Percentiles rank a stretch among this genome's conserved stretches.
These are phyloP conservation scores for Epichloe aotearoae DNA, from an alignment of 2,329 filamentous ascomycete genomes.

Conservation along the genomic window DNA sequence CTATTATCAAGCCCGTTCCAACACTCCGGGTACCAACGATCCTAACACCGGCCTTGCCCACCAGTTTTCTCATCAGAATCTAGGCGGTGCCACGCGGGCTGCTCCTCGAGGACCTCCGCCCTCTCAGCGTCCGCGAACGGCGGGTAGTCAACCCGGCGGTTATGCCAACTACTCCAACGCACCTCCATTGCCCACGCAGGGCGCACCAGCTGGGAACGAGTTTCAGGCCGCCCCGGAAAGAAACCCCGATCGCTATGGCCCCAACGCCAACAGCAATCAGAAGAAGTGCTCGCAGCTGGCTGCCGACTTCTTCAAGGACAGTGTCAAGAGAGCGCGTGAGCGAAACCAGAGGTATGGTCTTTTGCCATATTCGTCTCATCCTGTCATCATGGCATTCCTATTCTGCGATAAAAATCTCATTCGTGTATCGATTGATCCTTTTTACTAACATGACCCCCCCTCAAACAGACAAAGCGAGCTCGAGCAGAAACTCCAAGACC, in stretches of 20 bases:
- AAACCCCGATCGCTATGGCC: conserved; percentile 53
- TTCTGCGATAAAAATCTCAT: too few relatives aligned
- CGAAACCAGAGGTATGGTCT: conserved; percentile 72
- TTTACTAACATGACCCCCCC: background rate
- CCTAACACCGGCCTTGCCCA: conserved; percentile 84
- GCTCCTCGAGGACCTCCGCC: conserved; percentile 54
- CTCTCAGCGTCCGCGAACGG: conserved; percentile 69
- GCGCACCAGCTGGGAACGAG: conserved; percentile 49
- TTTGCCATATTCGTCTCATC: background rate
- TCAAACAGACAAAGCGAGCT: conserved; percentile 70
- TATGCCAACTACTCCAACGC: conserved; percentile 49
- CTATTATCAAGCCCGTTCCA: conserved; percentile 38
- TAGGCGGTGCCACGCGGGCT: conserved; percentile 58
- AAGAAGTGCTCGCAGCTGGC: conserved; percentile 59
- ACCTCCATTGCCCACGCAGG: conserved; percentile 51
- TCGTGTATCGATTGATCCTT: background rate
- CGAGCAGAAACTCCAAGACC: conserved; percentile 71
- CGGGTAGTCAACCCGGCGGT: conserved; percentile 54
- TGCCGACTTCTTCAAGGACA: conserved; percentile 95
- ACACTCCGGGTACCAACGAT: conserved; percentile 56
- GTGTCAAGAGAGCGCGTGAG: conserved; percentile 88
- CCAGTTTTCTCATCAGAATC: conserved; percentile 93
- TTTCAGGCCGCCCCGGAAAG: conserved; percentile 71
- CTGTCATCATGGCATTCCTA: background rate
- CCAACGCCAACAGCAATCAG: conserved; percentile 54